Evolutionary conservation across 2,329 filamentous ascomycete genomes (phyloP), one percentile per base, ranked within the genome.

Genomic region (Aureobasidium uvarum): DNA sequence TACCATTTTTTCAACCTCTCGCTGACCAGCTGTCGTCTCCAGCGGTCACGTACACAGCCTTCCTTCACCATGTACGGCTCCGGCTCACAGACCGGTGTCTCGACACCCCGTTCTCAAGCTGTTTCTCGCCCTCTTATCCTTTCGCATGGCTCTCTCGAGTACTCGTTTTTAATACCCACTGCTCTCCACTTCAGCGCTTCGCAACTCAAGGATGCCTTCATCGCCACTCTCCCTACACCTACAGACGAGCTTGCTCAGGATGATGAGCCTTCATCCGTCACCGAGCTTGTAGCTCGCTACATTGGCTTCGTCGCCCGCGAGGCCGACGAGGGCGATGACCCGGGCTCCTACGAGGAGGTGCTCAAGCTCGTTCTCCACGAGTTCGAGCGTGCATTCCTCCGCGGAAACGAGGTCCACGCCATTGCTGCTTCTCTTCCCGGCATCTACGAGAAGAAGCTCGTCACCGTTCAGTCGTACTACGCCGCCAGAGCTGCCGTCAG

Each of bases 231-330:
- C 71, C 96, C 96, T 63, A 84, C 88, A 73, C 91, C 95, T 66
- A 99, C 96, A 76, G 95, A 99, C 77, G 95, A 99, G 83, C 86
- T 98, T 69, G 96, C 95, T 68, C 92, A 94, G 76, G 96, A 99
- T 82, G 95, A 99, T 73, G 96, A 99, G 83, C 95, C 95, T n/a
- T 98, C 95, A 43, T 99, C 96, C 28, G 87, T 93, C 54, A 82
- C 91, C 51, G 95, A 99, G 81, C 84, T 99, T 67, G 92, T 99
- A 38, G 93, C 92, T 68, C 87, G 94, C 76, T 99, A 96, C 79
- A 87, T 99, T 75, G 92, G 92, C 72, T 96, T 92, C 76, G 85
- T 97, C 67, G 92, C 94, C 69, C 82, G 86, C 69, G 91, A 97
- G 81, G 90, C 97, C 45, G 92, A 96, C 64, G 91, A 96, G 73